A percentile compares a stretch with the other conserved stretches of the same genome.
Evolutionary conservation across 2,329 filamentous ascomycete genomes (phyloP).

Genomic region (Diaporthe aspalathi): DNA sequence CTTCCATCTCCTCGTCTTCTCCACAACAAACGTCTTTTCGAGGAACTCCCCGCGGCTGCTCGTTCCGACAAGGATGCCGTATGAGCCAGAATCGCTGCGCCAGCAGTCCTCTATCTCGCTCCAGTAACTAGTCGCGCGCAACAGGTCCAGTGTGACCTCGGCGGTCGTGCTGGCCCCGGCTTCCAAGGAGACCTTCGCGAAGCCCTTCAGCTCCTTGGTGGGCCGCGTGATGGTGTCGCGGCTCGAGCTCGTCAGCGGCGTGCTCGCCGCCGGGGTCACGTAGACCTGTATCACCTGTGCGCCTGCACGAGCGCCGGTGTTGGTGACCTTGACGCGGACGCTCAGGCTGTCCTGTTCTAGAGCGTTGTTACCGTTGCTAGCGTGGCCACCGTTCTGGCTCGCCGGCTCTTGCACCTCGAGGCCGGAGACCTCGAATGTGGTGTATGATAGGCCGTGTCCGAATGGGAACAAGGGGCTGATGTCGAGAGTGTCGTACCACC

Average conservation of each 20-base stretch:
- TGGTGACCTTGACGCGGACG: constrained; percentile 59
- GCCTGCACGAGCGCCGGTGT: constrained; percentile 44
- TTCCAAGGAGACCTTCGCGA: constrained; percentile 54
- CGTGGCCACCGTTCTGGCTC: not conserved
- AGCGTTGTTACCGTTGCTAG: not conserved
- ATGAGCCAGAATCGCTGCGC: constrained; percentile 52
- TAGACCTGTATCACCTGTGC: constrained; percentile 49
- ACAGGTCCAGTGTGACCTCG: constrained; percentile 47
- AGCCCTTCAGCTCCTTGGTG: constrained; percentile 57
- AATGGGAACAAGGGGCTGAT: constrained; percentile 78
- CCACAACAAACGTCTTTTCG: not conserved
- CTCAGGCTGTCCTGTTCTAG: not conserved
- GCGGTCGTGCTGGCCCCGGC: constrained; percentile 49
- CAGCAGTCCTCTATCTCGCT: constrained; percentile 53
- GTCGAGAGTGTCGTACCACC: constrained; percentile 80
- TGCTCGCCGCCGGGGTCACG: constrained; percentile 43
- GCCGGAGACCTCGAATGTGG: constrained; percentile 66
- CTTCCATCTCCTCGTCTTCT: constrained; percentile 17
- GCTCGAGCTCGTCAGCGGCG: constrained; percentile 40
- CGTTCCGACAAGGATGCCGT: constrained; percentile 52
- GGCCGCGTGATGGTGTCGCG: constrained; percentile 49
- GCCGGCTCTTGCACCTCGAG: constrained; percentile 1
- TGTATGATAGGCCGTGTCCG: constrained; percentile 84
- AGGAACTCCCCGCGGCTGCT: constrained; percentile 44
- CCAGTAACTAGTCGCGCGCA: constrained; percentile 55